Evolutionary conservation across 768 basidiomycete genomes (phyloP).

Genomic region (Boletus sensibilis): DNA sequence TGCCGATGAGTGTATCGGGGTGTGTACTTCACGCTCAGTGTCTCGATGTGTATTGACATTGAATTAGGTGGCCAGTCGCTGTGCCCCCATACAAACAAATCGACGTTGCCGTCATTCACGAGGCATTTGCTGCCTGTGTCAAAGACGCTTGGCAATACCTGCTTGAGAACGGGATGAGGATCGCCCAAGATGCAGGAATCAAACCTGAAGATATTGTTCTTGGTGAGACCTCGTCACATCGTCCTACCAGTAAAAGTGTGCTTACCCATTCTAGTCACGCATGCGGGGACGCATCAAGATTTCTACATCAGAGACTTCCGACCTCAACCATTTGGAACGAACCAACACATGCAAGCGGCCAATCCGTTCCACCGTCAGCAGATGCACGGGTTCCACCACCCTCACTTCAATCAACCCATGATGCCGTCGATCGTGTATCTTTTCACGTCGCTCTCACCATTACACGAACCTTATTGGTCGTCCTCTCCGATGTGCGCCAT

Average conservation of each 20-base stretch:
- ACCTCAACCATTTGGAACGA: constrained; percentile 17
- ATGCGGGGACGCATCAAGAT: constrained; percentile 40
- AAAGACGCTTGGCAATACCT: constrained; percentile 42
- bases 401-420: constrained; percentile 23
- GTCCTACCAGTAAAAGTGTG: neutral
- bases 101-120: constrained; percentile 41
- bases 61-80: constrained; percentile 43
- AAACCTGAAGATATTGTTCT: constrained; percentile 43
- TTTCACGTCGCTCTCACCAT: constrained; percentile 38
- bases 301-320: constrained; percentile 40
- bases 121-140: constrained; percentile 23
- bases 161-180: constrained; percentile 30
- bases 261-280: constrained; percentile 35
- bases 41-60: neutral
- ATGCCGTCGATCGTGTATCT: constrained; percentile 43
- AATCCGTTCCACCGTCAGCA: constrained; percentile 14
- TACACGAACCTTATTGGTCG: constrained; percentile 40
- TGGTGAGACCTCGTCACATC: constrained; percentile 27
- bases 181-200: constrained; percentile 35
- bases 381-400: constrained; percentile 16
- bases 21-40: constrained; percentile 20
- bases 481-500: constrained; percentile 32
- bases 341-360: constrained; percentile 5
- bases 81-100: constrained; percentile 38
- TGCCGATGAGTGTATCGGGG: constrained; percentile 33